Base-by-base conservation (phyloP, 2,329 filamentous ascomycete genomes). In the Zymoseptoria brevis region DNA sequence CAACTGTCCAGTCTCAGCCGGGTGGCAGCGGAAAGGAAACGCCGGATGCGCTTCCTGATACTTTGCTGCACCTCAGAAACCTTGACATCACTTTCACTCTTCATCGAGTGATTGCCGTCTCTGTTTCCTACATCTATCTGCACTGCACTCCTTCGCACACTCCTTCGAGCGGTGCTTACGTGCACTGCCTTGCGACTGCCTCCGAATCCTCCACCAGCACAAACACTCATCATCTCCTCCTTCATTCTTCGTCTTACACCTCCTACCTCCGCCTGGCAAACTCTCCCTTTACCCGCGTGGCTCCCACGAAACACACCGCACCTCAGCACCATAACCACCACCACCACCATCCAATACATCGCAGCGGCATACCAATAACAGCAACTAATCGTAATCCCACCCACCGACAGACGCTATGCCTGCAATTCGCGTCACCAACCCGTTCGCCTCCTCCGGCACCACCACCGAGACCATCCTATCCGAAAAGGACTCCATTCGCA, bases 351-450 rank as follows among this genome's bases (percentile, higher is more conserved):
- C n/a, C 35, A 16, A 45, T 45, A 45, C 35, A 16, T 7, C n/a
- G 35, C 35, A 45, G 35, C 35, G 35, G 35, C 35, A 45, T 45
- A 45, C 35, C 35, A 45, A 45, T 45, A 55, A 57, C 55, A 63
- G 48, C 62, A 56, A 67, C 68, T 71, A 70, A 71, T 68, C 58
- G 57, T 66, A 66, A 67, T 67, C 48, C 60, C 50, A 58, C 54
- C 48, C 59, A 57, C 60, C 60, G 56, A 66, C 69, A 71, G 69
- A 79, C 64, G 79, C 80, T 75, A 86, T 86, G 83, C 83, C 83
- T 81, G 64, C 64, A 51, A 79, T 81, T 77, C 81, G 82, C 78
- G 78, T 77, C 70, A 79, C 82, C 70, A 84, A 81, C 73, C 80
- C 80, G 70, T 82, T 84, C 72, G 77, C 79, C 72, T 79, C 77